Base-by-base conservation (phyloP, 1,139 yeast species). In the Lizanozyma gosingica region DNA sequence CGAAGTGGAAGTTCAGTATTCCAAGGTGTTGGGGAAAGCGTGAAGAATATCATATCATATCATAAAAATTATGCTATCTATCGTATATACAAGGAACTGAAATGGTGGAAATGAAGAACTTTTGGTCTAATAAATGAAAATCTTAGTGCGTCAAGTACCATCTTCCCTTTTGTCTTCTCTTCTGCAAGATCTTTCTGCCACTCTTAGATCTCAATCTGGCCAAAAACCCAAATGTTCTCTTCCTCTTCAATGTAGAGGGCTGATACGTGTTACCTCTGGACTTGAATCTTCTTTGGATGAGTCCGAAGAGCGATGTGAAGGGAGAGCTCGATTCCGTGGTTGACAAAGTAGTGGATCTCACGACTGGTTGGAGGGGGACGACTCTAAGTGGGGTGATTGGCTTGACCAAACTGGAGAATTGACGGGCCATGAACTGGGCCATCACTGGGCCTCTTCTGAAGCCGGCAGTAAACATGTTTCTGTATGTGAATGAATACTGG, bases 191-290 rank as follows among this genome's bases (percentile, higher is more conserved):
- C 57, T 82, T 85, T 52, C 90, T 76, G 9, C 97, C 97, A 35
- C 78, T 75, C 51, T 74, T 77, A n/a, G 83, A 65, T 57, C 80
- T 78, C 62, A 84, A 75, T 57, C 97, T 78, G n/a, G 95, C 92
- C 54, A 92, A 70, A 53, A 90, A 92, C 0, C 98, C 98, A 46
- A 85, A 74, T 33, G 84, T 81, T 63, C 96, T 81, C 69, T 92
- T 92, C 59, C 97, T 76, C 58, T 85, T 87, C 47, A 86, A 67
- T 1, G 94, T 88, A 44, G 90, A 83, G 37, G 98, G 97, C 61
- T 90, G 97, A 62, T 83, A 92, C 17, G 95, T 87, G 64, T 87
- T 84, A 63, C 98, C 98, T 68, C 95, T 79, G 22, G 88, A 72
- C 58, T 84, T 81, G 81, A 90, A 82, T 67, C 96, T 76, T 64